Conservation (phyloP, 495 filamentous ascomycete genomes). For the Aspergillus baeticus region DNA sequence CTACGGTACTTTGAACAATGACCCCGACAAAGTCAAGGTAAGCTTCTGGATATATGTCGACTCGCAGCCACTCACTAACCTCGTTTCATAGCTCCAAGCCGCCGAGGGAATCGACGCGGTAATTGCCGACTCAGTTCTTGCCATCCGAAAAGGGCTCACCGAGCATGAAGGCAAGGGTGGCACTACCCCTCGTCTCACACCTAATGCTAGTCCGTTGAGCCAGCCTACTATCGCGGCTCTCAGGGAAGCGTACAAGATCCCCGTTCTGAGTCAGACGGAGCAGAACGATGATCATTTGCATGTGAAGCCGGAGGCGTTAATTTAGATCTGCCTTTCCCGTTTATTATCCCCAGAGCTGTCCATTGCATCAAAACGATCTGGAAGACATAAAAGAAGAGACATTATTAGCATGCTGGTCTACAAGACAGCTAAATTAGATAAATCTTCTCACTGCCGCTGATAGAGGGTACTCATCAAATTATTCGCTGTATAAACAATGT, state of each 20-base stretch:
- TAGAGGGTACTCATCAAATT: too few species aligned
- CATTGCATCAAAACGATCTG: neutral
- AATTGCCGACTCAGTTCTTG: conserved; percentile 89
- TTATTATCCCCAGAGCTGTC: neutral
- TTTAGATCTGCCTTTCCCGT: neutral
- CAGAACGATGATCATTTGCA: conserved; percentile 21
- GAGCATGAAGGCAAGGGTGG: conserved; percentile 34
- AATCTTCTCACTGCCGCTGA: too few species aligned
- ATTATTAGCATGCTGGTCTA: too few species aligned
- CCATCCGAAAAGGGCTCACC: conserved; percentile 72
- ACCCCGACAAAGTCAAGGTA: conserved; percentile 79
- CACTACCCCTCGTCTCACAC: conserved; percentile 19
- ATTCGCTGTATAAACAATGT: too few species aligned
- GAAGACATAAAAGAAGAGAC: neutral
- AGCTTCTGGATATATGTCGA: conserved; percentile 23
- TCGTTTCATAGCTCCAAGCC: conserved; percentile 68
- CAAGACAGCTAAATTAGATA: too few species aligned
- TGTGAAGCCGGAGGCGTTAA: conserved; percentile 13
- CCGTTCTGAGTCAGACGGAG: conserved; percentile 29
- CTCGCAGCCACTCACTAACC: conserved; percentile 1
- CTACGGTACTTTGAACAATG: conserved; percentile 87
- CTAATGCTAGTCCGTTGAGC: conserved; percentile 29
- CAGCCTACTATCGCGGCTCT: conserved; percentile 20
- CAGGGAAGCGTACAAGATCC: conserved; percentile 30
- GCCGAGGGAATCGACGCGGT: conserved; percentile 95